phyloP scores from a whole-genome alignment of 805 yeast species.

The Zygosaccharomyces bailii region DNA sequence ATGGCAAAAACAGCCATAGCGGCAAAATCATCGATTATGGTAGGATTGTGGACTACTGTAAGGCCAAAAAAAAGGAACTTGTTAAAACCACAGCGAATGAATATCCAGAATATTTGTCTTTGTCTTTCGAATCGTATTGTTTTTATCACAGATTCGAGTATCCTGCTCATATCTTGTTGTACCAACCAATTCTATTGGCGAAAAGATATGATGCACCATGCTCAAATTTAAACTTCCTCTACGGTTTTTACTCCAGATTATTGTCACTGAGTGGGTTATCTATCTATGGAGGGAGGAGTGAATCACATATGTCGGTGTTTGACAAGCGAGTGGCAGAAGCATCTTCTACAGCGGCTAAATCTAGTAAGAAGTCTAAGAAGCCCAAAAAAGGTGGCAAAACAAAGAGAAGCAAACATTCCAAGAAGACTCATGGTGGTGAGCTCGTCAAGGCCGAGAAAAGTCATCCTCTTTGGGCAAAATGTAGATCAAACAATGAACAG shows the following conservation, averaged over 20 bases:
- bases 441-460: constrained; percentile 4
- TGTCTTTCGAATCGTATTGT: constrained; percentile 37
- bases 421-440: background rate
- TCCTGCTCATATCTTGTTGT: constrained; percentile 33
- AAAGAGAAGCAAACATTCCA: background rate
- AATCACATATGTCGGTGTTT: constrained; percentile 14
- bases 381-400: background rate
- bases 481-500: constrained; percentile 6
- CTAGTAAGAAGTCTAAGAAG: background rate
- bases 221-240: constrained; percentile 31
- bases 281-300: constrained; percentile 26
- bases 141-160: constrained; percentile 34
- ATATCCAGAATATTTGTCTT: constrained; percentile 33
- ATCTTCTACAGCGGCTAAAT: constrained; percentile 3
- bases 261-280: constrained; percentile 31
- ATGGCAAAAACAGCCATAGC: constrained; percentile 2
- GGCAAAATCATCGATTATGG: constrained; percentile 18
- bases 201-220: constrained; percentile 21
- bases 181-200: constrained; percentile 30
- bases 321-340: constrained; percentile 9
- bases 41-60: constrained; percentile 21
- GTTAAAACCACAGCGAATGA: constrained; percentile 28
- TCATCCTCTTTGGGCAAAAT: background rate
- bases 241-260: constrained; percentile 31
- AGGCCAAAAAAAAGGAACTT: constrained; percentile 25